Conservation (phyloP, 2,329 filamentous ascomycete species). For the Magnaporthales sp. region DNA sequence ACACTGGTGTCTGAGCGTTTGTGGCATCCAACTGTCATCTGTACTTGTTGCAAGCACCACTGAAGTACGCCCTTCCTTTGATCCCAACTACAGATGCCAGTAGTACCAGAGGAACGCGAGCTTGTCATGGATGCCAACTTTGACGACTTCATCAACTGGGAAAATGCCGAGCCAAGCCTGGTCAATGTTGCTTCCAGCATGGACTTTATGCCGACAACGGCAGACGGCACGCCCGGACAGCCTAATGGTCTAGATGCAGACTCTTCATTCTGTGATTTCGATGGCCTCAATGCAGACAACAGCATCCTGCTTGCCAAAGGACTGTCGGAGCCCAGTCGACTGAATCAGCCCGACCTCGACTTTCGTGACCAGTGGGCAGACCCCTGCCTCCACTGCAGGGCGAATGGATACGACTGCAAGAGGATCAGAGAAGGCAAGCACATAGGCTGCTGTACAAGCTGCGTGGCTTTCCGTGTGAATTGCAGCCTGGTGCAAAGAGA, state of each 20-base stretch:
- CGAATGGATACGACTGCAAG: slow-evolving; percentile 50
- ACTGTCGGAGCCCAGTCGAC: neutral
- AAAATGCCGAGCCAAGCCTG: slow-evolving; percentile 34
- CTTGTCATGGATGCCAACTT: slow-evolving; percentile 37
- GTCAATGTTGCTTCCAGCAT: slow-evolving; percentile 17
- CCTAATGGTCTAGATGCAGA: slow-evolving; percentile 28
- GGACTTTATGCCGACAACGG: slow-evolving; percentile 2
- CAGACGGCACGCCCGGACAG: slow-evolving; percentile 7
- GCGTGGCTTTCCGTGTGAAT: slow-evolving; percentile 47
- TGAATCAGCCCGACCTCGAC: slow-evolving; percentile 5
- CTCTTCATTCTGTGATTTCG: slow-evolving; percentile 44
- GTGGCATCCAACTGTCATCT: neutral
- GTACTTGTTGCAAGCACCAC: neutral
- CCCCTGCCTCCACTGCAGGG: slow-evolving; percentile 43
- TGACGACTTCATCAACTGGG: slow-evolving; percentile 54
- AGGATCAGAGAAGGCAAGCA: slow-evolving; percentile 49
- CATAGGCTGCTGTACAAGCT: slow-evolving; percentile 53
- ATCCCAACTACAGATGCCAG: slow-evolving; percentile 13
- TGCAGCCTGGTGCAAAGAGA: slow-evolving; percentile 42
- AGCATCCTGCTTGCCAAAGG: slow-evolving; percentile 12
- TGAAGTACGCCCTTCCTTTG: slow-evolving; percentile 1
- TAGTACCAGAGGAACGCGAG: slow-evolving; percentile 11
- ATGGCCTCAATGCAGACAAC: slow-evolving; percentile 38
- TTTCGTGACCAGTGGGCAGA: slow-evolving; percentile 19
- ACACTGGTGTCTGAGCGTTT: neutral